phyloP scores from a whole-genome alignment of 805 yeast genomes.

The Helenozyma rhizophorensis region DNA sequence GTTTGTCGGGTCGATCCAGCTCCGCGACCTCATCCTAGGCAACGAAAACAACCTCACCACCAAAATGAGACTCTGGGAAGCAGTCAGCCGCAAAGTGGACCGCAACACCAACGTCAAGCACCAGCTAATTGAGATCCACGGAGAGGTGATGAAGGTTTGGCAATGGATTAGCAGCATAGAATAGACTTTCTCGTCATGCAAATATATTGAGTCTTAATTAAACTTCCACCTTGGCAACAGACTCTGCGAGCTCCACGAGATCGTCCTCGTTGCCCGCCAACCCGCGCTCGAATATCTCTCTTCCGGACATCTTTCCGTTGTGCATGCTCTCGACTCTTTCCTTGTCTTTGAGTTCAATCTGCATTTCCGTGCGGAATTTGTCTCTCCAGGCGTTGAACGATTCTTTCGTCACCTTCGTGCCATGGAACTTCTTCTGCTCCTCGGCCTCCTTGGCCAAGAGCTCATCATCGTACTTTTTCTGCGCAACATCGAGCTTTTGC shows the following conservation, averaged over 20 bases:
- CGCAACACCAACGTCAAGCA: slow-evolving; percentile 60
- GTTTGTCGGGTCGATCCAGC: slow-evolving; percentile 65
- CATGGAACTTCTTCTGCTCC: slow-evolving; percentile 86
- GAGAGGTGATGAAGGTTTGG: slow-evolving; percentile 86
- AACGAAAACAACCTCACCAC: slow-evolving; percentile 33
- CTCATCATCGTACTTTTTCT: slow-evolving; percentile 54
- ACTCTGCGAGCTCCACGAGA: slow-evolving; percentile 14
- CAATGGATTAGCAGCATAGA: slow-evolving; percentile 55
- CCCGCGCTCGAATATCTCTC: slow-evolving; percentile 86
- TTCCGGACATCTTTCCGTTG: slow-evolving; percentile 77
- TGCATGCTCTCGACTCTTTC: slow-evolving; percentile 55
- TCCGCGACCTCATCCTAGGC: slow-evolving; percentile 59
- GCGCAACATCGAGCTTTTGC: slow-evolving; percentile 49
- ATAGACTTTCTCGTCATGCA: neutral
- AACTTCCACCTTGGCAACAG: slow-evolving; percentile 14
- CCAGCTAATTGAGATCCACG: slow-evolving; percentile 67
- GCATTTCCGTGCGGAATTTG: slow-evolving; percentile 67
- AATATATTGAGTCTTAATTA: neutral
- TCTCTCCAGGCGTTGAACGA: slow-evolving; percentile 70
- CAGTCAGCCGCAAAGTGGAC: slow-evolving; percentile 54
- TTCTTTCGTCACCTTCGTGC: slow-evolving; percentile 83
- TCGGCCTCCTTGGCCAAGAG: slow-evolving; percentile 64
- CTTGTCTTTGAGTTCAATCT: slow-evolving; percentile 55
- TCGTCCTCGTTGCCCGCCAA: slow-evolving; percentile 61
- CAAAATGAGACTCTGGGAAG: slow-evolving; percentile 51